Evolutionary conservation across 148 eudicot genomes (phyloP).

Genomic region (Chenopodium berlandieri): DNA sequence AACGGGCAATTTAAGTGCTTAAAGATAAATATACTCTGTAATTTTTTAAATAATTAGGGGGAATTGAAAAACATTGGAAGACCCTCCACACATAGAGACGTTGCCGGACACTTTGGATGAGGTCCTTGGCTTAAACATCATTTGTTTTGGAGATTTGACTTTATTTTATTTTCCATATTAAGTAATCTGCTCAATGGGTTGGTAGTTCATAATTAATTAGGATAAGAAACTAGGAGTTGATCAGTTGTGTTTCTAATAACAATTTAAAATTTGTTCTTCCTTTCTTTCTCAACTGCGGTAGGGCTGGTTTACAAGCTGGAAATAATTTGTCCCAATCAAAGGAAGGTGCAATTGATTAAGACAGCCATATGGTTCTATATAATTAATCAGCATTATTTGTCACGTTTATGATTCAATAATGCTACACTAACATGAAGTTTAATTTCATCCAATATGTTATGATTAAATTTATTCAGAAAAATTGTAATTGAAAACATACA

Average conservation of each 20-base stretch:
- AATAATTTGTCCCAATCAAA: neutral
- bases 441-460: neutral
- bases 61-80: no score
- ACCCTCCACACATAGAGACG: no score
- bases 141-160: neutral
- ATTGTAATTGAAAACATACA: no score
- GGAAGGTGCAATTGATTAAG: slow-evolving; percentile 23
- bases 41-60: no score
- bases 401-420: slow-evolving; percentile 19
- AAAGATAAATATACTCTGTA: neutral
- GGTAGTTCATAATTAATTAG: neutral
- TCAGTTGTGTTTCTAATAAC: neutral
- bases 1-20: no score
- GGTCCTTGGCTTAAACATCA: neutral
- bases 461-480: no score
- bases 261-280: neutral
- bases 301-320: slow-evolving; percentile 15
- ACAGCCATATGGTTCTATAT: neutral
- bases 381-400: slow-evolving; percentile 6
- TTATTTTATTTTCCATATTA: neutral
- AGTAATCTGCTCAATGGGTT: neutral
- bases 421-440: neutral
- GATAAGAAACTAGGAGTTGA: neutral
- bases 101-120: neutral
- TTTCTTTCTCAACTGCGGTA: neutral